Conservation (phyloP, 805 yeast genomes). For the Saturnispora bothae region DNA sequence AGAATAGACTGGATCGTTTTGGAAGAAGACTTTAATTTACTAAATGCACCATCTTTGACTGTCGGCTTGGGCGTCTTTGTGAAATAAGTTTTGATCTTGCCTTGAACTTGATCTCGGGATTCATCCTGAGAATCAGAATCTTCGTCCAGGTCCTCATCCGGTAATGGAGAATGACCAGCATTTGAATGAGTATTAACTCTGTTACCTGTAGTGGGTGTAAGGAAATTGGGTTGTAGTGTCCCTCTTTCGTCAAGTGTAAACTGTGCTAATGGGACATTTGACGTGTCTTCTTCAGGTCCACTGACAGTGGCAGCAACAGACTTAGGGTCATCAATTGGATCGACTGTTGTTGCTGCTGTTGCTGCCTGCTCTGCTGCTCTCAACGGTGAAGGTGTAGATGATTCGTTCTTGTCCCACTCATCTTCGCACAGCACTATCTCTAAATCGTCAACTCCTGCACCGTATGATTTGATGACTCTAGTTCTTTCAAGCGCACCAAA, state of each 20-base stretch:
- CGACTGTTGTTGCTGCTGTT: neutral
- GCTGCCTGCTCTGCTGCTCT: conserved; percentile 5
- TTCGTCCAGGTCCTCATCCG: conserved; percentile 7
- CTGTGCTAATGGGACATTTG: neutral
- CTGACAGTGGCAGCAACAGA: neutral
- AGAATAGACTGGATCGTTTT: conserved; percentile 20
- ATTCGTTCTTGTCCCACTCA: conserved; percentile 39
- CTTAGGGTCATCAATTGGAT: neutral
- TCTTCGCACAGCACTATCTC: conserved; percentile 55
- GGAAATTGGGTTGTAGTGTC: conserved; percentile 15
- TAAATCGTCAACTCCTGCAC: conserved; percentile 60
- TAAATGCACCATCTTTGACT: conserved; percentile 16
- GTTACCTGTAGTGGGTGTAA: too few species aligned
- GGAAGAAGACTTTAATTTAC: conserved; percentile 17
- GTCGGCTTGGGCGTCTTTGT: neutral
- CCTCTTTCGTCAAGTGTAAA: conserved; percentile 8
- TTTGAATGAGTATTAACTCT: neutral
- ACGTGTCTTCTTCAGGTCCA: neutral
- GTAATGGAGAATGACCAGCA: neutral
- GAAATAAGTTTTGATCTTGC: conserved; percentile 5
- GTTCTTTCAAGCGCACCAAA: conserved; percentile 79
- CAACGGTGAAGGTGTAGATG: conserved; percentile 39
- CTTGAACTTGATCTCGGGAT: conserved; percentile 1
- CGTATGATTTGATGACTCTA: conserved; percentile 51
- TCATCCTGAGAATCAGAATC: conserved; percentile 14